Conservation (phyloP, 768 basidiomycete species). For the Phaffia australis region DNA sequence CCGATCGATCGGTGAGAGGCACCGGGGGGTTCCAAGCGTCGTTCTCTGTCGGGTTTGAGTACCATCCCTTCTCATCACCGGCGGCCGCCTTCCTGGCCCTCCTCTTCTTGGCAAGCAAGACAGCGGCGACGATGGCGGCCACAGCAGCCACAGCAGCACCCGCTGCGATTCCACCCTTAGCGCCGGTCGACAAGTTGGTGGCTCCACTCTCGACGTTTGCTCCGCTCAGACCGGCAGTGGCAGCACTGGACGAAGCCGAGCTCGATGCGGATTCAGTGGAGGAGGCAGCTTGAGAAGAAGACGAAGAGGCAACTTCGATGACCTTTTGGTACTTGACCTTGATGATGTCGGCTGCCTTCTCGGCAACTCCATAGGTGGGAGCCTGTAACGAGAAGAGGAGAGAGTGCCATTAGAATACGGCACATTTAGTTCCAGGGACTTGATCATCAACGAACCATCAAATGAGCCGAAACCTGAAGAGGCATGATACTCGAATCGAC, state of each 20-base stretch:
- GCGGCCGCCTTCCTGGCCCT: slow-evolving; percentile 11
- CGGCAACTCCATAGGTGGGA: slow-evolving; percentile 43
- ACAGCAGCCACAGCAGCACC: slow-evolving; percentile 14
- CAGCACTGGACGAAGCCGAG: neutral
- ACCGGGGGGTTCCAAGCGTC: slow-evolving; percentile 6
- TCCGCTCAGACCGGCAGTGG: neutral
- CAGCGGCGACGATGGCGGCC: slow-evolving; percentile 4
- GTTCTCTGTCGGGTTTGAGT: slow-evolving; percentile 5
- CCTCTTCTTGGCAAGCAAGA: slow-evolving; percentile 10
- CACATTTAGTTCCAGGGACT: neutral
- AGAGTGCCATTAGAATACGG: no score
- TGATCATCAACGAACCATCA: slow-evolving; percentile 24
- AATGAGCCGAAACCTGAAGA: slow-evolving; percentile 35
- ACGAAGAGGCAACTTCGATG: slow-evolving; percentile 1
- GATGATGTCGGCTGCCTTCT: slow-evolving; percentile 43
- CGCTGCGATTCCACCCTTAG: slow-evolving; percentile 20
- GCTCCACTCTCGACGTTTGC: neutral
- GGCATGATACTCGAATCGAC: slow-evolving; percentile 48
- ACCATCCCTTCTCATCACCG: slow-evolving; percentile 20
- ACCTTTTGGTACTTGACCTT: slow-evolving; percentile 14
- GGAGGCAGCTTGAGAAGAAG: neutral
- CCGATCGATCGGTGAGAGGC: neutral
- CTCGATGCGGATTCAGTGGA: neutral
- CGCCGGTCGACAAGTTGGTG: slow-evolving; percentile 12
- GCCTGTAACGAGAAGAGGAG: neutral